Evolutionary conservation across 371 early-diverging fungal species (phyloP).

Genomic region (Blakeslea trispora): DNA sequence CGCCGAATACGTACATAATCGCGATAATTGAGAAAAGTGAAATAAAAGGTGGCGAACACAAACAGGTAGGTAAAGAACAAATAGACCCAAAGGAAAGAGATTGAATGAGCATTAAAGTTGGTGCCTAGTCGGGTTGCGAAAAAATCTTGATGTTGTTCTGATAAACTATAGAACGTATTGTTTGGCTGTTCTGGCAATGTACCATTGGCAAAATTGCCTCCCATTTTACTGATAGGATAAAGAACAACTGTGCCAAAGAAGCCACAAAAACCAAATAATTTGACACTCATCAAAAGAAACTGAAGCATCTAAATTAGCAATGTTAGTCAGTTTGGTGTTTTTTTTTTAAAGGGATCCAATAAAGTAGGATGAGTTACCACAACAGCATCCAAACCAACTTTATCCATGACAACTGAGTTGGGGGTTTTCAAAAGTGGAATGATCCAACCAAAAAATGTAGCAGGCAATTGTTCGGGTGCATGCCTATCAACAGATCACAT

Average conservation of each 20-base stretch:
- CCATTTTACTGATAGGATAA: slow-evolving; percentile 50
- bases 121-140: slow-evolving; percentile 2
- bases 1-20: slow-evolving; percentile 60
- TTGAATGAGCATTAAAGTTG: slow-evolving; percentile 20
- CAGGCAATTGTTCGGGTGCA: slow-evolving; percentile 54
- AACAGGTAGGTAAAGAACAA: slow-evolving; percentile 66
- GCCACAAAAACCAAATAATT: slow-evolving; percentile 51
- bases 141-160: slow-evolving; percentile 9
- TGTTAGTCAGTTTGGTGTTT: no score
- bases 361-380: no score
- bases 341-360: no score
- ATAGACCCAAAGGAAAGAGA: slow-evolving; percentile 55
- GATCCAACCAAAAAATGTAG: slow-evolving; percentile 67
- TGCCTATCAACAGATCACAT: slow-evolving; percentile 33
- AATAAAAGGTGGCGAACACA: slow-evolving; percentile 60
- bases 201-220: slow-evolving; percentile 42
- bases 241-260: slow-evolving; percentile 53
- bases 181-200: slow-evolving; percentile 27
- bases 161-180: slow-evolving; percentile 3
- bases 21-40: slow-evolving; percentile 61
- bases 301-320: slow-evolving; percentile 42
- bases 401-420: slow-evolving; percentile 57
- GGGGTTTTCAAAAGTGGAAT: slow-evolving; percentile 54
- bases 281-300: slow-evolving; percentile 53
- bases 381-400: slow-evolving; percentile 71